Base-by-base conservation (phyloP, 495 filamentous ascomycete species). In the Haplographium delicatum region DNA sequence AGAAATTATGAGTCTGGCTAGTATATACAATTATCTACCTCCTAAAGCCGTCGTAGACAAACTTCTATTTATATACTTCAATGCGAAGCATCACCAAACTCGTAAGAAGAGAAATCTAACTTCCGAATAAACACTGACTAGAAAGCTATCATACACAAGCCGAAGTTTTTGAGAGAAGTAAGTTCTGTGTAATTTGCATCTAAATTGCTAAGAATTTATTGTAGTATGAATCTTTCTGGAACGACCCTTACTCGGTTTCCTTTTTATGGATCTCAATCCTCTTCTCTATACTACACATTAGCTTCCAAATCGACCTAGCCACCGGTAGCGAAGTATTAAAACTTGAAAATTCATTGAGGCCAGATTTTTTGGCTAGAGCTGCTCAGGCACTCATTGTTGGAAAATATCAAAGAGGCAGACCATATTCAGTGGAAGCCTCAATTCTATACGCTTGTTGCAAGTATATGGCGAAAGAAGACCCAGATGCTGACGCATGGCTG, bases 271-370 rank as follows among this genome's bases (percentile, higher is more conserved):
- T 68, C 9, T 56, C 58, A n/a, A 50, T 66, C 1, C 37, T 65
- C 18, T 63, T 78, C 62, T 78, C 80, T 7, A 81, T 86, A 66
- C 79, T 86, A 73, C 73, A 79, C 58, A 64, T 86, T 6, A 78
- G 81, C 8, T 76, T 85, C 71, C 70, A 84, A n/a, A 83, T 81
- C 16, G 85, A 84, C 57, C 65, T 76, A 50, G 68, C 73, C 13
- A 34, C 9, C 13, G 76, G 83, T 49, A 82, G 86, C 49, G 83
- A 85, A 58, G 82, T 83, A 5, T 75, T 80, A 11, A 80, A 85
- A 51, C 65, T 68, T 25, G 76, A 71, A 19, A 75, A 74, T 58
- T 65, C 72, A 4, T 4, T 13, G 4, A 26, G 72, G 72, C 15
- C 38, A 4, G 70, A 69, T 13, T 86, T 82, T 58, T 68, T 82